Evolutionary conservation across 2,329 filamentous ascomycete species (phyloP), one percentile per base, ranked within the genome.

Genomic region (Xylariaceae sp.): DNA sequence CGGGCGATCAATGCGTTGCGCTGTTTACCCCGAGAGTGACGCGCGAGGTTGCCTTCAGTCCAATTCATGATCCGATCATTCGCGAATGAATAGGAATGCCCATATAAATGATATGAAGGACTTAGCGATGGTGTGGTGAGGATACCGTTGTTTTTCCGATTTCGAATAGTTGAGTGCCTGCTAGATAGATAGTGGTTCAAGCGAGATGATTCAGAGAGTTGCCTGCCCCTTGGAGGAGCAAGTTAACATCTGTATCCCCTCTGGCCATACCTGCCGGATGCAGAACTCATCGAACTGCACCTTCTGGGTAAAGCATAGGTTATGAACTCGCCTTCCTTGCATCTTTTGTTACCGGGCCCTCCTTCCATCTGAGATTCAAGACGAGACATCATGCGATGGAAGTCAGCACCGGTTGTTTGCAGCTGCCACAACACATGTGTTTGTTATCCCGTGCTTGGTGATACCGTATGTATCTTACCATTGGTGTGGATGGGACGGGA

Each of bases 1-100:
- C 68, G 70, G n/a, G 67, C 64, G 34, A 70, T 63, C 29, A 68
- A 59, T 26, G 68, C 64, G 43, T 71, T 73, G 50, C 66, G 67
- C 55, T 67, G 64, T 40, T 63, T 65, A 39, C 65, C 65, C 7
- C 68, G 72, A 55, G 69, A 71, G 62, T 75, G 71, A 55, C 74
- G 74, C 41, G 72, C 70, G 42, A 78, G 68, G 47, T 68, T 74
- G 31, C 75, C 74, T 58, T 76, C 76, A 2, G 75, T 78, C 76
- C 76, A 79, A 61, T 79, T 79, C 76, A 79, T 79, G 51, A n/a
- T 47, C n/a, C 78, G 51, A 26, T 47, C 9, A 27, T 42, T 37
- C 3, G 3, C 31, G 27, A 12, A 12, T 2, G 6, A 3, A 56
- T 63, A 67, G 46, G 19, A 45, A 62, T 64, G 44, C 45, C 58